Base-by-base conservation (phyloP, 2,329 filamentous ascomycete genomes). In the Calonectria henricotiae region DNA sequence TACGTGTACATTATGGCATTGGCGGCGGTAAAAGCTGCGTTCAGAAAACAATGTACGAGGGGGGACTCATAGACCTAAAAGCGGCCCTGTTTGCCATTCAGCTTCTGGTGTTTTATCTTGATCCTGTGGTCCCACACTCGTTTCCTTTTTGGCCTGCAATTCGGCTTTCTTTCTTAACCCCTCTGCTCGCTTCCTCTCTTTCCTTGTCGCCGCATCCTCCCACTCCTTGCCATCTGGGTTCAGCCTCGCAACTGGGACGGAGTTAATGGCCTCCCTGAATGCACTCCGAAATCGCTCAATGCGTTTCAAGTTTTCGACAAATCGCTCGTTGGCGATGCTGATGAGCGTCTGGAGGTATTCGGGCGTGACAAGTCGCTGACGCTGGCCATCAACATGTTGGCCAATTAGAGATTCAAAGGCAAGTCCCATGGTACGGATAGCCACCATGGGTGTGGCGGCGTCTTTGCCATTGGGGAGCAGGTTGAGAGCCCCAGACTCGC, bases 401-500 rank as follows among this genome's bases (percentile, higher is more conserved):
- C 94, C 96, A 37, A 98, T 87, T 30, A 98, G 87, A 1, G 93
- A 94, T 82, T 97, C 94, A 71, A 98, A 90, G 0, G 90, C 89
- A 1, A 98, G 86, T 0, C 95, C 95, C 81, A 94, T 93, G 5
- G 94, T 95, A 20, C 96, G 90, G 37, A 98, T 90, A 3, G 93
- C 96, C 3, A 98, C 93, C 81, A 98, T 93, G 2, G 94, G 94
- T 20, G 80, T 88, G 5, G 81, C 72, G 0, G 81, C 80, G 20
- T 82, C 81, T 13, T 80, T 80, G 2, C 76, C 65, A 1, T 79
- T 74, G 25, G 82, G 76, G 1, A 82, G 81, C 55, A 94, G 80
- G 77, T 92, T 94, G 68, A 97, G 87, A 61, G 96, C 92, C 20
- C 96, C 96, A 69, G 93, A 96, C 83, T 98, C 96, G 15, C 96